Base-by-base conservation (phyloP, 768 basidiomycete genomes). In the Rhodotorula paludigena region DNA sequence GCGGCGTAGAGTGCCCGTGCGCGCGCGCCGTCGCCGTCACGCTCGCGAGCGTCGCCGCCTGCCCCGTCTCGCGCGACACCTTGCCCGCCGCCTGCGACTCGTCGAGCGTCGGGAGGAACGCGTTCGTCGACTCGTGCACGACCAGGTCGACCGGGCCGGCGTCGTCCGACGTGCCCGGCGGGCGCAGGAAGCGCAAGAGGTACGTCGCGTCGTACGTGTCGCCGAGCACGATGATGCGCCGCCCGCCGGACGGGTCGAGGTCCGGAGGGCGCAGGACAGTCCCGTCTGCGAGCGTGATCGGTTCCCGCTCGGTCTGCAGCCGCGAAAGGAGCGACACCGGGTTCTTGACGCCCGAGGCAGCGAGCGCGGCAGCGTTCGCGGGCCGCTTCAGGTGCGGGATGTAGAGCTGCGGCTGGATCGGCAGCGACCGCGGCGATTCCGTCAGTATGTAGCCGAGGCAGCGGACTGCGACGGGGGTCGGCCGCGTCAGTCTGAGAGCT, bases 51-150 rank as follows among this genome's bases (percentile, higher is more conserved):
- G 60, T 78, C 12, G 21, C 11, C 10, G 38, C 38, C 38, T n/a
- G 36, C n/a, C 38, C 52, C 52, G 33, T 9, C 32, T 11, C 38
- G 59, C 12, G 6, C 20, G 57, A n/a, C 41, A n/a, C 11, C 21
- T 71, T 73, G 16, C 49, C 10, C n/a, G 56, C 39, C 18, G 64
- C 14, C 23, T 66, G 69, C 30, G 62, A 65, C 15, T 71, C 57
- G 61, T 87, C 81, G 55, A 80, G 73, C 4, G 66, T 75, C 0
- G 87, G 85, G 44, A 92, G 84, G 70, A 82, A 83, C 0, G 87
- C 85, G 74, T 92, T 89, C 4, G 89, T 90, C 2, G 87, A 85
- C 78, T 92, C 90, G 77, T 92, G 91, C n/a, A 92, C 81, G 28
- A 92, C 82, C n/a, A 92, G 80, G 36, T 86, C 84, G 39, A 63